Conservation (phyloP, 1,284 basidiomycete genomes). For the Athelia psychrophila region DNA sequence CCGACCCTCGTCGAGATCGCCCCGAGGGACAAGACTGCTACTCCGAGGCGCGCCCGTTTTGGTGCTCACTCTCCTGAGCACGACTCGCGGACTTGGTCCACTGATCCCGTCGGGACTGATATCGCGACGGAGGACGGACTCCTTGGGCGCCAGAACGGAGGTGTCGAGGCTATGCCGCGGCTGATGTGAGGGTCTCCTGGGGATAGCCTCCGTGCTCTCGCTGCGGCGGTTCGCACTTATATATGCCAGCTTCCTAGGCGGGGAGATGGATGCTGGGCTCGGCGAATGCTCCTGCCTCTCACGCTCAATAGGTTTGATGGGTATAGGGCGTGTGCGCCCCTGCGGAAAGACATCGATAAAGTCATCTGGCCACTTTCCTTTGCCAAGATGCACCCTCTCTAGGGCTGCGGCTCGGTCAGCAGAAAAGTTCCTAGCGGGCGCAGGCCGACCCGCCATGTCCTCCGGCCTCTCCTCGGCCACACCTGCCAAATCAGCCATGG, state of each 20-base stretch:
- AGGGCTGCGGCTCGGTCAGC: constrained; percentile 30
- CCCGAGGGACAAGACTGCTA: constrained; percentile 46
- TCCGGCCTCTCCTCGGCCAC: constrained; percentile 74
- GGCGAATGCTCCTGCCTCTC: constrained; percentile 21
- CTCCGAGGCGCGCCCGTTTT: constrained; percentile 45
- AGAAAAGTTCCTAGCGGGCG: constrained; percentile 21
- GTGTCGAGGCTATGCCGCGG: constrained; percentile 56
- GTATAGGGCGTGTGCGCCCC: constrained; percentile 27
- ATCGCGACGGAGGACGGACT: constrained; percentile 49
- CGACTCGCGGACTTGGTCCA: constrained; percentile 37
- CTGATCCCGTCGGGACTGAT: constrained; percentile 52
- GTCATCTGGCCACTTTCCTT: constrained; percentile 83
- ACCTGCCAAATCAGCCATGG: constrained; percentile 56
- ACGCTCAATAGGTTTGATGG: constrained; percentile 23
- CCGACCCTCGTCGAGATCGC: constrained; percentile 29
- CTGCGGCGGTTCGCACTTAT: constrained; percentile 40
- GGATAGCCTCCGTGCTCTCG: constrained; percentile 46
- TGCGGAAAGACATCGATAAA: constrained; percentile 60
- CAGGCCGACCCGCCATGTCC: constrained; percentile 42
- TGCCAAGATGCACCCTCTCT: constrained; percentile 55
- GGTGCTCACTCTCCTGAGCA: constrained; percentile 56
- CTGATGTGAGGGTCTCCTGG: constrained; percentile 59
- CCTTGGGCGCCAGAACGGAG: constrained; percentile 54
- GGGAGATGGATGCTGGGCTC: constrained; percentile 42
- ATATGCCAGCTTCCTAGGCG: constrained; percentile 55